Evolutionary conservation across 805 yeast species (phyloP), one percentile per base, ranked within the genome.

Genomic region (Teunomyces panamensis): DNA sequence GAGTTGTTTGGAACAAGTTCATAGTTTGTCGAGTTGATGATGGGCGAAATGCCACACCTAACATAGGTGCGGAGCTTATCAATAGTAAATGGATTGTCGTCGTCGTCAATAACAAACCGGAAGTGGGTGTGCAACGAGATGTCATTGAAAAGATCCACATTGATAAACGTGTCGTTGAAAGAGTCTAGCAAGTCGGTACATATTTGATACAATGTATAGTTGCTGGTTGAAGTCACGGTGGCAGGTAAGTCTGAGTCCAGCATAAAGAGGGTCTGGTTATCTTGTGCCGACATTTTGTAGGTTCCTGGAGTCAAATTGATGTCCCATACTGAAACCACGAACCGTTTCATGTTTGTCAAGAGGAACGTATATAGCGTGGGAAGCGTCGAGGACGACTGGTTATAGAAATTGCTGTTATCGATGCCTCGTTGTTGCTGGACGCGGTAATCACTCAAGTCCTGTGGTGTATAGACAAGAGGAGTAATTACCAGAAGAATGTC

Each of bases 21-120:
- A 20, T 46, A 45, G 2, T 58, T 29, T 9, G 73, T 52, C 53
- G 79, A 43, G 65, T 77, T 65, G 27, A 89, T 60, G 0, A 89
- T 74, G 0, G 96, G 89, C 0, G 87, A 75, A 45, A 69, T 77
- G 0, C 97, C 97, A 55, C 84, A 74, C 16, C 63, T 49, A 4
- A 83, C 60, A 39, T 72, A 71, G 2, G 65, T 53, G 34, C 59
- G 56, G 34, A 83, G 65, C 1, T 76, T 53, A 0, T 48, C 50
- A 11, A 67, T 53, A 0, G 76, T 63, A 57, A 79, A 84, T 1
- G 71, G 68, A 9, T 39, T 30, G 0, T 52, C 55, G 1, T 60
- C 55, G 27, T 63, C 51, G 52, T 83, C 84, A 7, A 57, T 26
- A 5, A 65, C 57, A 43, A 56, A 59, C 29, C 68, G 49, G 50